Percentiles rank a stretch among this genome's conserved stretches.
Conservation (phyloP, 2,329 filamentous ascomycete species). For the Cladophialophora bantiana region DNA sequence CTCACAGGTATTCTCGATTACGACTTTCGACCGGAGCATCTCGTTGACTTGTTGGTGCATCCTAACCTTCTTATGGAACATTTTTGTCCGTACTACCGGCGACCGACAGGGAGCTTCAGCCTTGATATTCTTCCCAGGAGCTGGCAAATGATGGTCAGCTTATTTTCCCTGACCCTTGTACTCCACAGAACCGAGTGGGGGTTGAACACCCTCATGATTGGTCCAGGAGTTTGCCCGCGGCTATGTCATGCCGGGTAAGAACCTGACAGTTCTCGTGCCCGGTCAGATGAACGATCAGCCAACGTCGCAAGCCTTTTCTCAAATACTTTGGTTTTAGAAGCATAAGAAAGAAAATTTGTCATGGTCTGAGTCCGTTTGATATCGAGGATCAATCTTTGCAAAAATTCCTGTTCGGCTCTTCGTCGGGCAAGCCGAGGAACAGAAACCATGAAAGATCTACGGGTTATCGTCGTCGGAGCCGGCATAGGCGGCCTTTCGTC, state of each 20-base stretch:
- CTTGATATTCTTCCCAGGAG: background rate
- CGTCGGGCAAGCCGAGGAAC: background rate
- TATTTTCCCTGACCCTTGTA: background rate
- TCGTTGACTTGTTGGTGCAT: background rate
- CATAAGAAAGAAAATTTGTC: background rate
- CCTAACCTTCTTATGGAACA: background rate
- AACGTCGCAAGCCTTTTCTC: conserved; percentile 1
- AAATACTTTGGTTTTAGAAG: background rate
- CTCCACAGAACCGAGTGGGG: background rate
- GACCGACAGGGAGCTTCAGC: background rate
- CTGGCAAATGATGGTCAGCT: background rate
- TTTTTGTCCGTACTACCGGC: background rate
- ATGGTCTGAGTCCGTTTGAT: background rate
- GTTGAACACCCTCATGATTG: background rate
- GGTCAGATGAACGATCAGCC: background rate
- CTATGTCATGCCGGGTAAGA: conserved; percentile 1
- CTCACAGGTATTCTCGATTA: no score
- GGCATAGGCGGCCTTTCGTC: conserved; percentile 38
- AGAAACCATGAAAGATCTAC: conserved; percentile 26
- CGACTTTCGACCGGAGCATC: background rate
- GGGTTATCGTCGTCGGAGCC: conserved; percentile 37
- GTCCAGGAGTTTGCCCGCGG: conserved; percentile 17
- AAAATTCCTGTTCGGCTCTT: background rate
- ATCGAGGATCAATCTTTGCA: background rate
- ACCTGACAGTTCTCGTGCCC: background rate